Evolutionary conservation across 1,284 basidiomycete genomes (phyloP).

Genomic region (Acaromyces ingoldii): DNA sequence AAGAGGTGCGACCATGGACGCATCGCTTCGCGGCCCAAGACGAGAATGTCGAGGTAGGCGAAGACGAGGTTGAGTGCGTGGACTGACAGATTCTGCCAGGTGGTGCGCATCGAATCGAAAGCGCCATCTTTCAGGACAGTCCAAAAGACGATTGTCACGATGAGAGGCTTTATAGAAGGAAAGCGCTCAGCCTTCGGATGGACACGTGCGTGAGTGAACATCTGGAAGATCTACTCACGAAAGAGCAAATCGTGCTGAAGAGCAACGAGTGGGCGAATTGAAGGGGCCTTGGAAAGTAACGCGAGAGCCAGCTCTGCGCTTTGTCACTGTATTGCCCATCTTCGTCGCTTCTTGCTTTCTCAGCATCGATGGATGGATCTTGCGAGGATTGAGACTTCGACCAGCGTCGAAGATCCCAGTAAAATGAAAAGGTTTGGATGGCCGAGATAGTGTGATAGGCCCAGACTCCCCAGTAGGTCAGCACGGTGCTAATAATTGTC

Average conservation of each 20-base stretch:
- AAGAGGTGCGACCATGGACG: slow-evolving; percentile 60
- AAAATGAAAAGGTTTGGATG: slow-evolving; percentile 21
- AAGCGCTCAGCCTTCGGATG: too few relatives aligned
- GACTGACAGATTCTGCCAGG: slow-evolving; percentile 61
- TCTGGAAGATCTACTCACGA: background rate
- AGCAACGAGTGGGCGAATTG: slow-evolving; percentile 18
- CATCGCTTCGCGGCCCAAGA: slow-evolving; percentile 56
- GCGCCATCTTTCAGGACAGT: slow-evolving; percentile 55
- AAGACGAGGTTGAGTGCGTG: slow-evolving; percentile 63
- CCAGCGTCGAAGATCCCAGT: slow-evolving; percentile 13
- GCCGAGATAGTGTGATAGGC: slow-evolving; percentile 22
- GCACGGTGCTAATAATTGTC: background rate
- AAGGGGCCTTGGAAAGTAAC: slow-evolving; percentile 14
- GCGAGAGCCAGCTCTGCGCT: slow-evolving; percentile 16
- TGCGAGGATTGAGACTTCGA: background rate
- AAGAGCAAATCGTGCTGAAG: slow-evolving; percentile 16
- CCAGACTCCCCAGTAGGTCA: slow-evolving; percentile 22
- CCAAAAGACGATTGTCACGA: slow-evolving; percentile 69
- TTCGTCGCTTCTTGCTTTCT: slow-evolving; percentile 9
- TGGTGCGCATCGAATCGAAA: slow-evolving; percentile 54
- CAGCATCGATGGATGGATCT: background rate
- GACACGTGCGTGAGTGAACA: background rate
- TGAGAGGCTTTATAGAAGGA: slow-evolving; percentile 57
- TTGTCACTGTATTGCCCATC: slow-evolving; percentile 17
- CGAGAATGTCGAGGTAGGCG: slow-evolving; percentile 61